Base-by-base conservation (phyloP, 2,329 filamentous ascomycete species). In the Epichloe sibirici region DNA sequence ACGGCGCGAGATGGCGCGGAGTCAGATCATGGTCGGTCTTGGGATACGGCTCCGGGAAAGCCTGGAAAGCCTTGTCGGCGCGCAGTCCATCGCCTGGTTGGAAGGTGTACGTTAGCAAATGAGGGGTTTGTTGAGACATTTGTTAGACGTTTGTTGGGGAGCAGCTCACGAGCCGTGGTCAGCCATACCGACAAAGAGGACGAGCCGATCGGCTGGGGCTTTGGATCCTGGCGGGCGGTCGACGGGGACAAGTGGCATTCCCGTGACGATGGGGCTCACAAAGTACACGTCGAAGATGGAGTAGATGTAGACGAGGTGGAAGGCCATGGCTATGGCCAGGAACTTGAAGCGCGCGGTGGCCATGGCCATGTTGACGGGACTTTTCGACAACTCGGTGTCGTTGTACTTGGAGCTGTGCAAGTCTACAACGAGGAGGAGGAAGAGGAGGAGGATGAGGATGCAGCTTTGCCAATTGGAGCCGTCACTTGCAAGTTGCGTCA, bases 281-380 rank as follows among this genome's bases (percentile, higher is more conserved):
- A 98, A 98, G 71, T 98, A 97, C 58, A 97, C 93, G 69, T 96
- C 90, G 71, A 98, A 98, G 63, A 97, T 97, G 55, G 90, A 95
- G 66, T 85, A 87, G 53, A 95, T 85, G 69, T 98, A 98, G 58
- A 95, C 81, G 51, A 97, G 69, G 70, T 98, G 93, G 67, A 98
- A 98, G 56, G 91, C 73, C 65, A 96, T 79, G 61, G 93, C 93
- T 65, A 95, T 81, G 65, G 85, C 83, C 68, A 97, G 72, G 67
- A 98, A 97, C 65, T 84, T 85, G 64, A 87, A 80, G 65, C 90
- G 88, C 60, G 71, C 72, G 59, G 76, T 71, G 55, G 72, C 66
- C 56, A 76, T 76, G 8, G 31, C 31, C 31, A 31, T 31, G 31
- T 31, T 31, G 31, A 31, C 31, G 31, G 31, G 8, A 31, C 31